Evolutionary conservation across 2,329 filamentous ascomycete species (phyloP).

Genomic region (Cladosporium sp.): DNA sequence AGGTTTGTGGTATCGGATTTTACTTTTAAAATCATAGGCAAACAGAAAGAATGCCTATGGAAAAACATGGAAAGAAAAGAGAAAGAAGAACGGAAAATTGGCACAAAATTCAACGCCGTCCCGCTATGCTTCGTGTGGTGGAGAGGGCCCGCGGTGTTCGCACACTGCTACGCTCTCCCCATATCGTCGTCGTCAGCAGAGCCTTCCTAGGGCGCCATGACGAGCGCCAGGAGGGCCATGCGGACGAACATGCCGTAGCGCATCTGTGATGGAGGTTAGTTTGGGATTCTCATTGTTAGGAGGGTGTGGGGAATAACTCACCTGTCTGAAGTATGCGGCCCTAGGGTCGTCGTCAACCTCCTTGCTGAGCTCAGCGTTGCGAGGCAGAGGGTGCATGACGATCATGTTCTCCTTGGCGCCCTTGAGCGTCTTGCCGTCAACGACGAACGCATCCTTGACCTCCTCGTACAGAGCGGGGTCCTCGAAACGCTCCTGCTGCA

Average conservation of each 20-base stretch:
- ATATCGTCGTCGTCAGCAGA: constrained; percentile 6
- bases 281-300: background rate
- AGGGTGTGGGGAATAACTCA: constrained; percentile 49
- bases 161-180: background rate
- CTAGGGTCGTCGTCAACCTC: constrained; percentile 97
- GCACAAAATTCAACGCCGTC: background rate
- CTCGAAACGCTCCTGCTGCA: constrained; percentile 95
- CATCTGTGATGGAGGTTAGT: constrained; percentile 64
- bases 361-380: constrained; percentile 88
- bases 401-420: constrained; percentile 89
- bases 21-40: no score
- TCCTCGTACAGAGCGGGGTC: constrained; percentile 73
- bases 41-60: no score
- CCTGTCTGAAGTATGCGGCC: constrained; percentile 98
- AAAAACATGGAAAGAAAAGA: no score
- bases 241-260: constrained; percentile 94
- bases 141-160: background rate
- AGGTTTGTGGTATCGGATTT: no score
- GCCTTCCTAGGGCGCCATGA: constrained; percentile 58
- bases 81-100: background rate
- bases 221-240: constrained; percentile 92
- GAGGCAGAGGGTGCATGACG: constrained; percentile 89
- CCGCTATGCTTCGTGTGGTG: background rate
- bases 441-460: constrained; percentile 81
- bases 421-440: constrained; percentile 86